Percentiles rank a stretch among this genome's conserved stretches.
Evolutionary conservation across 1,284 basidiomycete species (phyloP).

Genomic region (Naganishia cerealis): DNA sequence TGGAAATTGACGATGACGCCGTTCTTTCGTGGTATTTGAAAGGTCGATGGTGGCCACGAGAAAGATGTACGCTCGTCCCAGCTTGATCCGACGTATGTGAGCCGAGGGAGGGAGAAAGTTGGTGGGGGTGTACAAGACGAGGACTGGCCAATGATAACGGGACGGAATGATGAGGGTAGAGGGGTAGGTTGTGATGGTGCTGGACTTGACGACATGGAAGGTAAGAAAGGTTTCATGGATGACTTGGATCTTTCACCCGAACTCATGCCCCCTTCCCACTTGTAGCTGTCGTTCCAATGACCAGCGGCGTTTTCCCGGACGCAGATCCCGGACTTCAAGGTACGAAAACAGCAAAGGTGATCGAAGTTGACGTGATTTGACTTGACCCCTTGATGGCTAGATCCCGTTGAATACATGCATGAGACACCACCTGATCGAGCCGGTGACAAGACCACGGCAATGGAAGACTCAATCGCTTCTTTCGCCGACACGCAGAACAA

Average conservation of each 20-base stretch:
- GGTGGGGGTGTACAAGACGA: neutral
- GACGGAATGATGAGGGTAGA: neutral
- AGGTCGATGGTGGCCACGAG: neutral
- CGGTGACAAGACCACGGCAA: neutral
- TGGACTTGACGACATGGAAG: neutral
- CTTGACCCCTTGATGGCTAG: neutral
- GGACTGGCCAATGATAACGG: conserved; percentile 9
- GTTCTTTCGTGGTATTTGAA: neutral
- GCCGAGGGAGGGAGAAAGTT: conserved; percentile 1
- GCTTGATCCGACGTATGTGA: conserved; percentile 22
- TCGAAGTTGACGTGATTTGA: neutral
- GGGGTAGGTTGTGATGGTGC: neutral
- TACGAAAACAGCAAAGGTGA: neutral
- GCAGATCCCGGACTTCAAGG: neutral
- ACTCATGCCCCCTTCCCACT: neutral
- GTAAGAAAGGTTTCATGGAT: neutral
- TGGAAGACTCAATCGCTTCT: conserved; percentile 25
- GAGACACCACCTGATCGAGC: neutral
- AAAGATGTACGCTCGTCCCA: conserved; percentile 12
- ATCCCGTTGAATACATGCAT: conserved; percentile 1
- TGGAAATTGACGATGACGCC: neutral
- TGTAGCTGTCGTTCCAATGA: neutral
- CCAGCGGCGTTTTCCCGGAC: conserved; percentile 11
- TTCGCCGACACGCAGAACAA: neutral
- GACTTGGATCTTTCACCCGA: neutral